Evolutionary conservation across 139 green algal genomes (phyloP), one percentile per base, ranked within the genome.

Genomic region (Tetraselmis striata): DNA sequence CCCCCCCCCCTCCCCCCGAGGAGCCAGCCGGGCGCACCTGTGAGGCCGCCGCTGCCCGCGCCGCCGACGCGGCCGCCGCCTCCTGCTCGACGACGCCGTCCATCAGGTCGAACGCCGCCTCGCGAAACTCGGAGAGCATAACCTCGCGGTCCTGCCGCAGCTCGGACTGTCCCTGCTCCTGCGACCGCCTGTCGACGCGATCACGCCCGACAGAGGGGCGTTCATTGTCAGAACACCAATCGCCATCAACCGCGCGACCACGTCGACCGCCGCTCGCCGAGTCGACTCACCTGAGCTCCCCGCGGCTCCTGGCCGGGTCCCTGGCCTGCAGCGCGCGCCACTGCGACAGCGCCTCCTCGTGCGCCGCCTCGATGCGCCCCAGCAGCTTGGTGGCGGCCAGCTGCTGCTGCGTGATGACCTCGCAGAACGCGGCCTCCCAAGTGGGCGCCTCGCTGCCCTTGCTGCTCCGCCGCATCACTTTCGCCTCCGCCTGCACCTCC

Each of bases 371-470:
- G 28, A 89, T 79, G 32, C 92, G 67, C 22, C 83, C 81, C 28
- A 93, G 81, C 81, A 95, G 82, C 30, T 90, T 80, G 0, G 87
- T 87, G 11, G 89, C 91, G n/a, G 87, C 89, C n/a, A 29, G 25
- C 77, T 90, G 87, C 84, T 93, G 89, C 88, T 93, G 90, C 5
- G 85, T 82, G 58, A 92, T 79, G 89, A 94, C 89, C 85, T 92
- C 84, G 30, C 89, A 85, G 81, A 92, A 93, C 1, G 91, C 91
- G 2, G 89, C 84, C 32, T 92, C 85, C 86, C 86, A 91, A 0
- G 81, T 25, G 5, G 74, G 74, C 25, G 26, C 26, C 27, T 88
- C 18, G 76, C 82, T 83, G 31, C 77, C 80, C 84, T 76, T 84
- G 80, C 24, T 81, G 59, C 82, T 76, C 80, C 59, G 30, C 29